Conservation (phyloP, 805 yeast species). For the Tanozyma kutaoensis region DNA sequence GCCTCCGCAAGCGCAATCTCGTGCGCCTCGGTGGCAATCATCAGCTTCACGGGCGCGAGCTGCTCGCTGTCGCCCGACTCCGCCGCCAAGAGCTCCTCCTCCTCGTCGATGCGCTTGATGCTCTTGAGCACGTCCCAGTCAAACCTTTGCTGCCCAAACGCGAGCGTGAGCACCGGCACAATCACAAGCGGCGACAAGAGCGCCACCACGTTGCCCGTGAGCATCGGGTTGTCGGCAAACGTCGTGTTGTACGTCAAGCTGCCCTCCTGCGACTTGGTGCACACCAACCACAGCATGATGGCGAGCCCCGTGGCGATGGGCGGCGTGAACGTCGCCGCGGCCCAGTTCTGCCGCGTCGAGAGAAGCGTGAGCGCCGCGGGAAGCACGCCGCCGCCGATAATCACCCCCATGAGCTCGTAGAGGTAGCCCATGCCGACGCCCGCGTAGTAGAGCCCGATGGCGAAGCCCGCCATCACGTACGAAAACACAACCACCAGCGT, state of each 20-base stretch:
- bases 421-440: conserved; percentile 79
- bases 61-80: conserved; percentile 13
- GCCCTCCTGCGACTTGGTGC: conserved; percentile 21
- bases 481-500: conserved; percentile 43
- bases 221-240: conserved; percentile 83
- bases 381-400: conserved; percentile 75
- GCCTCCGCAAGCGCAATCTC: conserved; percentile 17
- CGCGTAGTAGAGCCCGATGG: conserved; percentile 73
- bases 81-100: conserved; percentile 44
- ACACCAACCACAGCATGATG: conserved; percentile 41
- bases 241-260: conserved; percentile 29
- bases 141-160: conserved; percentile 58
- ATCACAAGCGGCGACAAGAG: conserved; percentile 57
- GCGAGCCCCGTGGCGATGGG: conserved; percentile 66
- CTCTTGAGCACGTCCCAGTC: conserved; percentile 54
- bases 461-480: conserved; percentile 64
- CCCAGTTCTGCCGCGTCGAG: conserved; percentile 49
- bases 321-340: conserved; percentile 69
- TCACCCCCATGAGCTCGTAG: conserved; percentile 81
- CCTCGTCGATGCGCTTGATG: conserved; percentile 60
- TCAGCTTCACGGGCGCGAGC: conserved; percentile 22
- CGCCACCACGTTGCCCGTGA: conserved; percentile 80
- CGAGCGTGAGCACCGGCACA: conserved; percentile 50
- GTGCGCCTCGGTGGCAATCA: conserved; percentile 23
- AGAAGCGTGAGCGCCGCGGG: conserved; percentile 58